A percentile compares a stretch with the other conserved stretches of the same genome.
These are phyloP conservation scores for Knoxia roxburghii DNA, from an alignment of 257 asterid genomes.

Conservation along the genomic window DNA sequence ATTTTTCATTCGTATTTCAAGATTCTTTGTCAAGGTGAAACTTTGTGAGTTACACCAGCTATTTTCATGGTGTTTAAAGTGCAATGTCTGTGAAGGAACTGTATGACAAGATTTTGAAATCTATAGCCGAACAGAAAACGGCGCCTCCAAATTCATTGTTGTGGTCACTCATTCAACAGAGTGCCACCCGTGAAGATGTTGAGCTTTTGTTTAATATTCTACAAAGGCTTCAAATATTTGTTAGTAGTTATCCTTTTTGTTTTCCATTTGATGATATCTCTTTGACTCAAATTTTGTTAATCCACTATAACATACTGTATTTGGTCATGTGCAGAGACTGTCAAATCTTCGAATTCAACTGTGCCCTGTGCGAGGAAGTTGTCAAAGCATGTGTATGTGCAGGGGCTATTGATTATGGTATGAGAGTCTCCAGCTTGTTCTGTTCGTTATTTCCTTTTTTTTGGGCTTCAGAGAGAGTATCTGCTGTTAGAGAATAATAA, in stretches of 20 bases:
- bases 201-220: constrained; percentile 62
- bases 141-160: constrained; percentile 94
- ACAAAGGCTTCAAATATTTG: constrained; percentile 68
- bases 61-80: constrained; percentile 24
- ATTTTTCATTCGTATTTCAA: constrained; percentile 4
- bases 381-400: constrained; percentile 79
- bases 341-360: constrained; percentile 83
- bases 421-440: constrained; percentile 14
- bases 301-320: not conserved
- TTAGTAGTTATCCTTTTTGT: constrained; percentile 35
- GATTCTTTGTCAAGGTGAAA: constrained; percentile 11
- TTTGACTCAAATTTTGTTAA: constrained; percentile 4
- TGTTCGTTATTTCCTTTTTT: not conserved
- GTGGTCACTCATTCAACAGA: constrained; percentile 67
- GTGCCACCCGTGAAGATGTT: constrained; percentile 63
- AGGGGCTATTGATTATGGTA: constrained; percentile 79
- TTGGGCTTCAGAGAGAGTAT: not conserved
- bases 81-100: constrained; percentile 67
- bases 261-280: constrained; percentile 2
- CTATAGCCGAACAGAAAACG: constrained; percentile 44
- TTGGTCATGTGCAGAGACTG: constrained; percentile 59
- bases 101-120: constrained; percentile 58
- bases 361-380: constrained; percentile 81
- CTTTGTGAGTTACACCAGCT: not conserved
- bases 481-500: not conserved